Conservation (phyloP, 2,329 filamentous ascomycete species). For the Fusarium brachygibbosum region DNA sequence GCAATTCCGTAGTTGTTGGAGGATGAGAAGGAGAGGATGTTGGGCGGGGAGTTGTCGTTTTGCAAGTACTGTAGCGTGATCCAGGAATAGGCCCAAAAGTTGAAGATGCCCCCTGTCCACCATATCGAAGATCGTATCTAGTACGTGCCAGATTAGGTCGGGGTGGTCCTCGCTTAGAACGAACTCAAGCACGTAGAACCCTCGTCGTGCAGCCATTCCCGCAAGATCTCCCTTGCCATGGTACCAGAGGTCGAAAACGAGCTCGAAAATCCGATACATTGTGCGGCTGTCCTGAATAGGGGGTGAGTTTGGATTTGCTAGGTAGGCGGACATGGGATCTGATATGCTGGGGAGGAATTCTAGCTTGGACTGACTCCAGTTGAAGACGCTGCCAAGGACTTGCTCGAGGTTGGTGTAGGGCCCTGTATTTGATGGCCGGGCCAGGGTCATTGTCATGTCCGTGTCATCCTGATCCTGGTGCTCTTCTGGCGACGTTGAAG, state of each 20-base stretch:
- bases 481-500: conserved; percentile 33
- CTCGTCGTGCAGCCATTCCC: conserved; percentile 55
- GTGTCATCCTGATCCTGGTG: conserved; percentile 21
- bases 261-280: conserved; percentile 57
- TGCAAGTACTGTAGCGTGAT: conserved; percentile 51
- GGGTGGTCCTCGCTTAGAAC: conserved; percentile 56
- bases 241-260: conserved; percentile 56
- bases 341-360: conserved; percentile 46
- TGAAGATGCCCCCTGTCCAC: conserved; percentile 54
- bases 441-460: conserved; percentile 39
- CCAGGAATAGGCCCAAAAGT: conserved; percentile 53
- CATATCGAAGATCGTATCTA: conserved; percentile 58
- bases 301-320: conserved; percentile 53
- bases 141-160: conserved; percentile 56
- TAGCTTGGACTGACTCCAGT: conserved; percentile 55
- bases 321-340: conserved; percentile 56
- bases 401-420: conserved; percentile 51
- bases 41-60: conserved; percentile 48
- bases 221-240: conserved; percentile 54
- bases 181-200: conserved; percentile 55
- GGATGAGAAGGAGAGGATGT: conserved; percentile 54
- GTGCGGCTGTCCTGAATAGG: conserved; percentile 57
- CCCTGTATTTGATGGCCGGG: conserved; percentile 44
- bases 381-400: conserved; percentile 53
- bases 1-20: conserved; percentile 51